Percentiles rank a stretch among this genome's conserved stretches.
Evolutionary conservation across 495 filamentous ascomycete genomes (phyloP).

Genomic region (Glonium stellatum): DNA sequence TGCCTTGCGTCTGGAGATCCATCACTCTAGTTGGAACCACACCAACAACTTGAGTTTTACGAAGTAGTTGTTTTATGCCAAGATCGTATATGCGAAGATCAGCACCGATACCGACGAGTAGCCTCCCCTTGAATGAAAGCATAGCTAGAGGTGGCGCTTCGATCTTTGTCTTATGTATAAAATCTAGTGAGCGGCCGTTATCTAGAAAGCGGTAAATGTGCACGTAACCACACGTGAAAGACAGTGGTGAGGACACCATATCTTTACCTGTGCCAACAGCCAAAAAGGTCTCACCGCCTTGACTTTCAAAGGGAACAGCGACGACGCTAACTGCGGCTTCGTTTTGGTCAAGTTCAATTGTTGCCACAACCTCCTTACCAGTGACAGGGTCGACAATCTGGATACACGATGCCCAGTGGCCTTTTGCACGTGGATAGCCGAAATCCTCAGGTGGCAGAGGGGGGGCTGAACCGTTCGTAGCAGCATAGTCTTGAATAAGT

Average conservation of each 20-base stretch:
- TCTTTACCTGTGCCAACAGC: conserved; percentile 92
- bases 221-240: conserved; percentile 68
- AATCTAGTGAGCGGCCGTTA: conserved; percentile 77
- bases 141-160: conserved; percentile 85
- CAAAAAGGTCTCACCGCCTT: conserved; percentile 84
- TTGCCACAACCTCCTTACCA: conserved; percentile 48
- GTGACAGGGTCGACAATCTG: conserved; percentile 77
- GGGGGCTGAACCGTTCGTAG: conserved; percentile 54
- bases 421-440: conserved; percentile 73
- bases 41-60: conserved; percentile 71
- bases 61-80: conserved; percentile 80
- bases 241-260: conserved; percentile 67
- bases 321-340: conserved; percentile 85
- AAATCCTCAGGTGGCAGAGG: conserved; percentile 75
- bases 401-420: conserved; percentile 93
- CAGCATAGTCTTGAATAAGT: conserved; percentile 53
- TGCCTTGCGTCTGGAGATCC: conserved; percentile 83
- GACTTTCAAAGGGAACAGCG: conserved; percentile 73
- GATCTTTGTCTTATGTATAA: conserved; percentile 91
- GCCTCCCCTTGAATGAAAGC: conserved; percentile 81
- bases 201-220: conserved; percentile 90
- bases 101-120: conserved; percentile 76
- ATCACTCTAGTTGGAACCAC: conserved; percentile 78
- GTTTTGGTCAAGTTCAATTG: conserved; percentile 78
- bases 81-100: conserved; percentile 83